Evolutionary conservation across 495 filamentous ascomycete genomes (phyloP).

Genomic region (Penicillium manginii): DNA sequence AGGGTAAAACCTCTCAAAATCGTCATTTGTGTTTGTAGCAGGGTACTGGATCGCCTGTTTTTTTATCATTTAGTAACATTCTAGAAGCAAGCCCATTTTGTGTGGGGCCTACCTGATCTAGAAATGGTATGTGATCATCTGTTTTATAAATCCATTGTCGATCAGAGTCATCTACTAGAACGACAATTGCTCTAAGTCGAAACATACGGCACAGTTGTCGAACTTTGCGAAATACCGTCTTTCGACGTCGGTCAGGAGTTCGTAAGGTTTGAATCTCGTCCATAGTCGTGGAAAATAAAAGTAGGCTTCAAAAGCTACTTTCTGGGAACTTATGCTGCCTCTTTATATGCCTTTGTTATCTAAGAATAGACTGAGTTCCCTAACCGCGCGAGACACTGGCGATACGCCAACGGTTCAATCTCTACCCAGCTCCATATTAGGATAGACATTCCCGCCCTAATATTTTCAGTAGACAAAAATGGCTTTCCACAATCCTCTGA

Average conservation of each 20-base stretch:
- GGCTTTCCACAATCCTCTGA: background rate
- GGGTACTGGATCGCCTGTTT: slow-evolving; percentile 7
- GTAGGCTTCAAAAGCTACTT: background rate
- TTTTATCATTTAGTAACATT: slow-evolving; percentile 1
- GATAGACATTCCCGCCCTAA: background rate
- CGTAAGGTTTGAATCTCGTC: slow-evolving; percentile 3
- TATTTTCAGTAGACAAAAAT: slow-evolving; percentile 1
- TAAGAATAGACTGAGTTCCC: background rate
- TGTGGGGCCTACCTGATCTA: slow-evolving; percentile 4
- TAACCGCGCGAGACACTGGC: background rate
- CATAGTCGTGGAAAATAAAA: background rate
- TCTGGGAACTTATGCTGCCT: background rate
- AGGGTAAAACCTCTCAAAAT: slow-evolving; percentile 5
- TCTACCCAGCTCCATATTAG: background rate
- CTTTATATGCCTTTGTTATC: background rate
- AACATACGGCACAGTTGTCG: slow-evolving; percentile 15
- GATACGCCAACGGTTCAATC: background rate
- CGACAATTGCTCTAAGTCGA: slow-evolving; percentile 9
- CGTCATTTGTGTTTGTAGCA: slow-evolving; percentile 6
- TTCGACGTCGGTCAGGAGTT: slow-evolving; percentile 13
- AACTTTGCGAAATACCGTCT: slow-evolving; percentile 19
- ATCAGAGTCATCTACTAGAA: slow-evolving; percentile 9
- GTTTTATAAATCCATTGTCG: slow-evolving; percentile 19
- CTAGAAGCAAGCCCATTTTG: background rate
- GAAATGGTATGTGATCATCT: slow-evolving; percentile 14